Evolutionary conservation across 345 rosid genomes (phyloP), one percentile per base, ranked within the genome.

Genomic region (Chamaenerion angustifolium): DNA sequence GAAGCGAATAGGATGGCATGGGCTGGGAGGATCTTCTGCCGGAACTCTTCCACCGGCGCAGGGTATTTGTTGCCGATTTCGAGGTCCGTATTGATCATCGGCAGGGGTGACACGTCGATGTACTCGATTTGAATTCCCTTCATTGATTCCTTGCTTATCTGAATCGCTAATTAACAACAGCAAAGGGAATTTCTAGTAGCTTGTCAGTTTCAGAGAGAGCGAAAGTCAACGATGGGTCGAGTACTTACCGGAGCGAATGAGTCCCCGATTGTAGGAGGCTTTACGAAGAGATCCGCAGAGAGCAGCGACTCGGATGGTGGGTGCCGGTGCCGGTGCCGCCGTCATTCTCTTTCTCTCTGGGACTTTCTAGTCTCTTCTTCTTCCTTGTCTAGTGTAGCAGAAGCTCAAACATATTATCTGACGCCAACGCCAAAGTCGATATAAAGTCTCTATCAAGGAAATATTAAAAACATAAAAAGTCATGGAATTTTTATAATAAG

Each of bases 231-330:
- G 14, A 10, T 16, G 3, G 25, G 18, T 17, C 14, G 12, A 2
- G 8, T 10, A 37, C 13, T 23, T 66, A 86, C 94, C 94, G 11
- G 76, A 62, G 11, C 84, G 87, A 52, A 87, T 55, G 54, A 83
- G 82, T 68, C 89, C 89, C 42, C 55, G 70, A 63, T 83, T 70
- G 74, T 48, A 75, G 51, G 95, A 89, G 5, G 61, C 82, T 64
- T 82, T 72, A 3, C 88, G 86, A 31, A 85, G 83, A 41, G 95
- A 85, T 12, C 97, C 95, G 43, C 85, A 89, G 18, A 89, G 42
- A 45, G 94, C 94, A 4, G 80, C 94, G 8, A 81, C 73, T 58
- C 75, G 81, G 56, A 85, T 75, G 19, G 56, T 63, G 23, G 85
- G 64, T 21, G 67, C 66, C 13, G n/a, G n/a, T n/a, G n/a, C 60